A percentile compares a stretch with the other conserved stretches of the same genome.
Evolutionary conservation across 2,329 filamentous ascomycete genomes (phyloP).

Genomic region (Didymella segeticola): DNA sequence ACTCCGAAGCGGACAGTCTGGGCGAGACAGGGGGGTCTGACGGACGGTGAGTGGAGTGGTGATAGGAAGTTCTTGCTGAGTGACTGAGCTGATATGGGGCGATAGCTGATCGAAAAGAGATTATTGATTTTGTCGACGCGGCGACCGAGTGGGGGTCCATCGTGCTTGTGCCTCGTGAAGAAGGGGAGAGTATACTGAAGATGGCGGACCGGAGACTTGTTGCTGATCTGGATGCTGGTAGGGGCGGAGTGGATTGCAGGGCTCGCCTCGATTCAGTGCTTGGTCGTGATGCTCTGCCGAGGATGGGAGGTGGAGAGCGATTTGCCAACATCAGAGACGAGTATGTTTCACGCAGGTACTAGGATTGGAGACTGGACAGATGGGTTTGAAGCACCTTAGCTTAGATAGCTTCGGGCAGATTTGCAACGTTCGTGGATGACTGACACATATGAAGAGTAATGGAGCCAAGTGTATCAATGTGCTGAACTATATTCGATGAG

Average conservation of each 20-base stretch:
- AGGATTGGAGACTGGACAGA: too few species aligned
- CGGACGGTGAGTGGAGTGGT: constrained; percentile 21
- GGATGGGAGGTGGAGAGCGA: too few species aligned
- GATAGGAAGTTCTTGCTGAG: background rate
- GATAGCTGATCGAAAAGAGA: constrained; percentile 20
- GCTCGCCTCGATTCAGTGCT: too few species aligned
- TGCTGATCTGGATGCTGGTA: constrained; percentile 16
- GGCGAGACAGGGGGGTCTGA: constrained; percentile 11
- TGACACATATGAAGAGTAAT: too few species aligned
- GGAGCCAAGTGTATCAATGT: too few species aligned
- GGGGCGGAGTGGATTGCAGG: background rate
- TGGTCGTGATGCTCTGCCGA: too few species aligned
- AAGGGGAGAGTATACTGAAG: constrained; percentile 28
- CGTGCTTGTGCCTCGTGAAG: constrained; percentile 28
- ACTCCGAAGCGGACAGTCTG: background rate
- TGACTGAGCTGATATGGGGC: background rate
- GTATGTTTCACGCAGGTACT: too few species aligned
- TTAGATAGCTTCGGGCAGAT: too few species aligned
- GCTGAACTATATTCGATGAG: too few species aligned
- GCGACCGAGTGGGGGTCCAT: constrained; percentile 37
- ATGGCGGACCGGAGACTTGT: constrained; percentile 26
- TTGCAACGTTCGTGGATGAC: too few species aligned
- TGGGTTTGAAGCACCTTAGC: too few species aligned
- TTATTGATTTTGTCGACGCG: constrained; percentile 36
- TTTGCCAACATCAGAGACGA: too few species aligned